These are phyloP conservation scores for Colletotrichum sp. DNA, from an alignment of 2,329 filamentous ascomycete genomes.

Conservation along the genomic window DNA sequence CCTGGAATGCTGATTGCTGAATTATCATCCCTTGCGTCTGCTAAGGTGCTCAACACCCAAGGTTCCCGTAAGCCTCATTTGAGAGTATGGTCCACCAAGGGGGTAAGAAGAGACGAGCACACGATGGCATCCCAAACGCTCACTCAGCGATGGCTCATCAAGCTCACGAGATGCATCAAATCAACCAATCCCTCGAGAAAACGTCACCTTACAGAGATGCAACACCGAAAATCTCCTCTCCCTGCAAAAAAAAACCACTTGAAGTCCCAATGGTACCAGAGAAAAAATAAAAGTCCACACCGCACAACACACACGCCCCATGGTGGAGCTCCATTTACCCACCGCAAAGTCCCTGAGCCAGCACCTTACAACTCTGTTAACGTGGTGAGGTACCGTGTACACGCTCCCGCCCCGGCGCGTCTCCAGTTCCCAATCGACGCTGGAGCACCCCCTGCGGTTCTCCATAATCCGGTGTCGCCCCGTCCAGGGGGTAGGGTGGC, in stretches of 20 bases:
- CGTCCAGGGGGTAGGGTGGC: background rate
- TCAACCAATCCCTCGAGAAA: background rate
- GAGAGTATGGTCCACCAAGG: background rate
- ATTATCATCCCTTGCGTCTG: slow-evolving; percentile 9
- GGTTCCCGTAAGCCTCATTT: slow-evolving; percentile 7
- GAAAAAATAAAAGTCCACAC: background rate
- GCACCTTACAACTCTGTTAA: background rate
- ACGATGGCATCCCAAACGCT: background rate
- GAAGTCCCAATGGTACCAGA: background rate
- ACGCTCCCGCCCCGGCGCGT: background rate
- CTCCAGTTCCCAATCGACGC: background rate
- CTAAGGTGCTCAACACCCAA: background rate
- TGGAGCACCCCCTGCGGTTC: slow-evolving; percentile 11
- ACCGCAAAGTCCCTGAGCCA: slow-evolving; percentile 11
- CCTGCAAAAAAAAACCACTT: background rate
- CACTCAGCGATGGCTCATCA: background rate
- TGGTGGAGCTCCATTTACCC: background rate
- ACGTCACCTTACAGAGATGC: background rate
- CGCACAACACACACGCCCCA: slow-evolving; percentile 1
- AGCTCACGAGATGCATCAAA: background rate
- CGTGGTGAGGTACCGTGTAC: background rate
- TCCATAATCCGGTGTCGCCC: slow-evolving; percentile 17
- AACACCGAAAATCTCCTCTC: background rate
- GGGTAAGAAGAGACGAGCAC: background rate
- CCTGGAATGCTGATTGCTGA: slow-evolving; percentile 1